Evolutionary conservation across 2,329 filamentous ascomycete species (phyloP), one percentile per base, ranked within the genome.

Genomic region (Parastagonospora nodorum): DNA sequence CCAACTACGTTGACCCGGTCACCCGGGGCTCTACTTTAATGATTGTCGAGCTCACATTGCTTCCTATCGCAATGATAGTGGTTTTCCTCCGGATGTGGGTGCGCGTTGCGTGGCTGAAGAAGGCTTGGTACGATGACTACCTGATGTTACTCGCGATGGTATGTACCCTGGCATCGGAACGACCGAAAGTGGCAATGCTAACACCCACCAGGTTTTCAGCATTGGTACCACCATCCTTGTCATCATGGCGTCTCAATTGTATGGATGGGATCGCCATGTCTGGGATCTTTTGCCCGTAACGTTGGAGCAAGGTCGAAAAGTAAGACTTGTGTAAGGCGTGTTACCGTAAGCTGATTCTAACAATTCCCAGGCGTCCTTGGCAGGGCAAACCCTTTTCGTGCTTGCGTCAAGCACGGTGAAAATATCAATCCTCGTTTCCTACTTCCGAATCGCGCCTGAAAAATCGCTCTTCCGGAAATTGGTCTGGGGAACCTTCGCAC

Each of bases 1-100:
- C 77, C 1, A 76, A 79, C 63, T 78, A 78, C 50, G 64, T 68
- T 40, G 52, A 79, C 48, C 77, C 77, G 1, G 59, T 66, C 16
- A 77, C 73, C 2, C 66, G 75, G 52, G 77, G 77, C 11, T 63
- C 73, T 14, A 72, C 67, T 5, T 60, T 79, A 12, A 68, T 79
- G 55, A 72, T 78, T n/a, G 63, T 73, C 15, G 72, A 74, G 37
- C 51, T 73, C 45, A 72, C 70, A 14, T 51, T 74, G 36, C 55
- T 74, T 15, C 70, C 72, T 8, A 59, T 74, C 41, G 72, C 72
- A 19, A 65, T 73, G 50, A 61, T 71, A 9, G 68, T 68, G 19
- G 69, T 74, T 15, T 59, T 65, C 33, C 59, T 74, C 14, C 57
- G 72, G 36, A 53, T 74, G 19, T 74, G 64, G 61, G 61, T 74